Percentiles rank a stretch among this genome's conserved stretches.
Conservation (phyloP, 345 rosid genomes). For the Clausena lansium region DNA sequence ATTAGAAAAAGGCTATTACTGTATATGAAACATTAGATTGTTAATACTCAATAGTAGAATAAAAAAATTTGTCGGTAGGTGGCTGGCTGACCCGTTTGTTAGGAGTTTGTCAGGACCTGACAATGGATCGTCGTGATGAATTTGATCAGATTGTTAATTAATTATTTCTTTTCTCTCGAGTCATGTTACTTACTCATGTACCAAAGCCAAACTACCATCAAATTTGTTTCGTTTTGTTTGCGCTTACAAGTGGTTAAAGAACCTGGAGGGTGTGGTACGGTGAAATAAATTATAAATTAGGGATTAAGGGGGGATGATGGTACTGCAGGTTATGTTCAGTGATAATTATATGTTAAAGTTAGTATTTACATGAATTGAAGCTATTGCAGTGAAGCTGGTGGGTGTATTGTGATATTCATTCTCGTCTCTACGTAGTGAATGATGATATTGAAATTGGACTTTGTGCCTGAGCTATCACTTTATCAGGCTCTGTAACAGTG, state of each 20-base stretch:
- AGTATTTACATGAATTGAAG: not conserved
- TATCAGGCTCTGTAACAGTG: constrained; percentile 21
- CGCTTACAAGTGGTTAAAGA: not conserved
- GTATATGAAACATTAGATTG: not conserved
- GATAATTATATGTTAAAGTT: not conserved
- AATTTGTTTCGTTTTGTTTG: no score
- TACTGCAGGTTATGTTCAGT: not conserved
- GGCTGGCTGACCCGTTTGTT: constrained; percentile 11
- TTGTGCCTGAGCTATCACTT: constrained; percentile 25
- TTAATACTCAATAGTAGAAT: not conserved
- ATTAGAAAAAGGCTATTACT: not conserved
- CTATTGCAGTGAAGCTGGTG: not conserved
- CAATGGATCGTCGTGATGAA: not conserved
- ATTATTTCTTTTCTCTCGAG: not conserved
- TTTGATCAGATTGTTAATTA: not conserved
- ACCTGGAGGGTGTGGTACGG: not conserved
- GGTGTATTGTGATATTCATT: not conserved
- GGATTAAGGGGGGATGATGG: not conserved
- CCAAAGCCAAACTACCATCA: no score
- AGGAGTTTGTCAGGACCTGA: constrained; percentile 23
- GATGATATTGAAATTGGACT: constrained; percentile 7
- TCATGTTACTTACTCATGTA: not conserved
- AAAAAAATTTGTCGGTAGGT: not conserved
- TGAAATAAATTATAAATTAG: not conserved
- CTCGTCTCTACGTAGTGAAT: not conserved